phyloP scores from a whole-genome alignment of 179 eudicot genomes.

The Silene vulgaris region DNA sequence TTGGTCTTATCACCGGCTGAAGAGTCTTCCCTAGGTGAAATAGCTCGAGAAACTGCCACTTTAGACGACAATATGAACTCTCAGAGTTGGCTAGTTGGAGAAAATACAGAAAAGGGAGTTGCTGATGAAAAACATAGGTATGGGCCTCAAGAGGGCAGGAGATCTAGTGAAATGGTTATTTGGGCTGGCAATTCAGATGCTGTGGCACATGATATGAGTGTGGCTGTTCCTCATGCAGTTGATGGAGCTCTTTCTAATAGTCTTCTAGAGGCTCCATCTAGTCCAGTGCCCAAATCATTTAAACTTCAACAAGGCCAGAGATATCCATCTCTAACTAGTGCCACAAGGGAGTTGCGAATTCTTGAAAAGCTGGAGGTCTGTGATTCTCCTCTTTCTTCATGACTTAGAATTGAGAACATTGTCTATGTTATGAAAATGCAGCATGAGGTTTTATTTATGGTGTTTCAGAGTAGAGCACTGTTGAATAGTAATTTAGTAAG shows the following conservation, averaged over 20 bases:
- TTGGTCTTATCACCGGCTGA: slow-evolving; percentile 23
- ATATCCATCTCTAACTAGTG: slow-evolving; percentile 73
- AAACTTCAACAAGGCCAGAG: slow-evolving; percentile 48
- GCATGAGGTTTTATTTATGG: not conserved
- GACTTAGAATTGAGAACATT: not conserved
- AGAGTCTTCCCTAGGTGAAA: slow-evolving; percentile 29
- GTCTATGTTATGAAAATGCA: not conserved
- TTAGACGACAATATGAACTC: slow-evolving; percentile 29
- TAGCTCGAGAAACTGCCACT: slow-evolving; percentile 25
- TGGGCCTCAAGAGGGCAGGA: slow-evolving; percentile 30
- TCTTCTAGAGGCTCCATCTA: slow-evolving; percentile 32
- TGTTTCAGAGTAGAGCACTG: no score
- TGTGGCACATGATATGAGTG: slow-evolving; percentile 27
- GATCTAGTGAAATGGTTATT: slow-evolving; percentile 28
- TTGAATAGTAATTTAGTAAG: not conserved
- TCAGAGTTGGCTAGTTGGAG: slow-evolving; percentile 26
- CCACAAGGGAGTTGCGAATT: slow-evolving; percentile 71
- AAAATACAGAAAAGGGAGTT: slow-evolving; percentile 28
- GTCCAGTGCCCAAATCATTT: slow-evolving; percentile 33
- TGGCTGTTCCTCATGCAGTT: slow-evolving; percentile 25
- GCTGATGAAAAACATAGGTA: slow-evolving; percentile 33
- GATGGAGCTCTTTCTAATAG: slow-evolving; percentile 28
- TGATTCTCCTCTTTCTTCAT: slow-evolving; percentile 1
- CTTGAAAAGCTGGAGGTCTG: slow-evolving; percentile 73
- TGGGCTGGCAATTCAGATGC: slow-evolving; percentile 25